A percentile compares a stretch with the other conserved stretches of the same genome.
Conservation (phyloP, 2,329 filamentous ascomycete genomes). For the Samsoniella hepiali region DNA sequence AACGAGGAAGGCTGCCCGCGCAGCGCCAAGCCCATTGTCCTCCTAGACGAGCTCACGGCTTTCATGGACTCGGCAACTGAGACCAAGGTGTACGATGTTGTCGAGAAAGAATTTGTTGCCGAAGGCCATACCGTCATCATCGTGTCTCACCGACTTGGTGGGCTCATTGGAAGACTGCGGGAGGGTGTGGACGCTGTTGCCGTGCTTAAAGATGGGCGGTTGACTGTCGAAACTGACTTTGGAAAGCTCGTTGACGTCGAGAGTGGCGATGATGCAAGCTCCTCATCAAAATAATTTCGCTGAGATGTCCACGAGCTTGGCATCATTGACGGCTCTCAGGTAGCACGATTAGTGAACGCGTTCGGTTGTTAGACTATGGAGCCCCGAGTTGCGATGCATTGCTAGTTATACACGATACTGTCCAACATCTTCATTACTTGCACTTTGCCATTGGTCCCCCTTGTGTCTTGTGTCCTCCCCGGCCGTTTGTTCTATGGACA, state of each 20-base stretch:
- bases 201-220: slow-evolving; percentile 22
- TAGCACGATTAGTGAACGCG: too few species aligned
- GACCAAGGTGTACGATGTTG: slow-evolving; percentile 29
- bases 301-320: too few species aligned
- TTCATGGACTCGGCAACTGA: slow-evolving; percentile 35
- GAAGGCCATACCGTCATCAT: slow-evolving; percentile 36
- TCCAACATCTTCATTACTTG: too few species aligned
- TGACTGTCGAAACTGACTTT: slow-evolving; percentile 12
- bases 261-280: background rate
- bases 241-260: background rate
- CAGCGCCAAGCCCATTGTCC: slow-evolving; percentile 29
- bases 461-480: too few species aligned
- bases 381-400: too few species aligned
- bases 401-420: too few species aligned
- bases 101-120: slow-evolving; percentile 26
- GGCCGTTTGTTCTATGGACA: too few species aligned
- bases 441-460: too few species aligned
- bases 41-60: slow-evolving; percentile 33
- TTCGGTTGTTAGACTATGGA: too few species aligned
- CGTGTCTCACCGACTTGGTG: slow-evolving; percentile 34
- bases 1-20: background rate
- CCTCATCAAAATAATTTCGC: background rate
- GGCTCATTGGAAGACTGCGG: slow-evolving; percentile 25
- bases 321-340: too few species aligned
- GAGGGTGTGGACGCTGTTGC: slow-evolving; percentile 28